phyloP scores from a whole-genome alignment of 2,329 filamentous ascomycete genomes.

The Microcyclosporella mali region DNA sequence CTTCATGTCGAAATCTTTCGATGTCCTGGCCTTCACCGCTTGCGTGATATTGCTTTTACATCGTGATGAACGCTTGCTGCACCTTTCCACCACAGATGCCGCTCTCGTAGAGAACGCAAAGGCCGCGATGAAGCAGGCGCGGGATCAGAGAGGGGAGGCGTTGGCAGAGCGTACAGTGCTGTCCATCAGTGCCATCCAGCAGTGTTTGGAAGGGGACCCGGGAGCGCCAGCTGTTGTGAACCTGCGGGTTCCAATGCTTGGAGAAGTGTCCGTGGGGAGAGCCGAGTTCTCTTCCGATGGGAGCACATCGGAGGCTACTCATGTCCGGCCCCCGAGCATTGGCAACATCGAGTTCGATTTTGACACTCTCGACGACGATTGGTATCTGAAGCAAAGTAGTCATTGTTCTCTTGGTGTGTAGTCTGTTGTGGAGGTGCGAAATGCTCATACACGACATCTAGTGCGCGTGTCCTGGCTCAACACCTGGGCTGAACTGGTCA shows the following conservation, averaged over 20 bases:
- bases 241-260: neutral
- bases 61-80: neutral
- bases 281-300: too few relatives aligned
- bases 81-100: neutral
- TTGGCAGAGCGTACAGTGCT: slow-evolving; percentile 1
- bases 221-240: neutral
- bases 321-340: too few relatives aligned
- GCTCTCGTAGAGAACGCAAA: slow-evolving; percentile 7
- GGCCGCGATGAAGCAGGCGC: slow-evolving; percentile 1
- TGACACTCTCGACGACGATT: neutral
- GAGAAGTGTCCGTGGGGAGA: too few relatives aligned
- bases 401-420: too few relatives aligned
- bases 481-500: too few relatives aligned
- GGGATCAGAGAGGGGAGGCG: neutral
- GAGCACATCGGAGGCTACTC: too few relatives aligned
- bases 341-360: neutral
- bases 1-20: slow-evolving; percentile 4
- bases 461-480: too few relatives aligned
- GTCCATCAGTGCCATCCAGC: slow-evolving; percentile 1
- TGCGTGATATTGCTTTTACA: slow-evolving; percentile 4
- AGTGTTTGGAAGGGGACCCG: slow-evolving; percentile 3
- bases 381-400: neutral
- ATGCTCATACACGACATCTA: too few relatives aligned
- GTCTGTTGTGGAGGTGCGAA: too few relatives aligned
- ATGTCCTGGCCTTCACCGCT: slow-evolving; percentile 7